A percentile compares a stretch with the other conserved stretches of the same genome.
These are phyloP conservation scores for Neurospora sublineolata DNA, from an alignment of 495 filamentous ascomycete species.

Conservation along the genomic window DNA sequence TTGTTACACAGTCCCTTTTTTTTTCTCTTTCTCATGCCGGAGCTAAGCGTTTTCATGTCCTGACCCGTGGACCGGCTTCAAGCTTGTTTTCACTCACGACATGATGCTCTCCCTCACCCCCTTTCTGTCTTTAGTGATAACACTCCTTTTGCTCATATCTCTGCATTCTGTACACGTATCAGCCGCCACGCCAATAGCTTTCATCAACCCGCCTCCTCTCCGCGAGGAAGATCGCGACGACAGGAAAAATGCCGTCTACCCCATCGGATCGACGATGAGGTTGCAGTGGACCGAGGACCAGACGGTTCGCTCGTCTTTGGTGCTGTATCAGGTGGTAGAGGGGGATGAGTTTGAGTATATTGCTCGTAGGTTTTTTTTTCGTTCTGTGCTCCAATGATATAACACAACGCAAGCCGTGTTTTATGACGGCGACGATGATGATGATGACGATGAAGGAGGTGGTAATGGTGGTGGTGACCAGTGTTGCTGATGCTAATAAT, in stretches of 20 bases:
- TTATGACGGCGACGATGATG: neutral
- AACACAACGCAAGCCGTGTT: neutral
- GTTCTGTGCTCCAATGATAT: no score
- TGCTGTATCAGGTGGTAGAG: neutral
- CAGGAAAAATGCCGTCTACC: neutral
- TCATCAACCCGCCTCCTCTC: neutral
- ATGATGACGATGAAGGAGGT: neutral
- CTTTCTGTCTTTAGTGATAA: neutral
- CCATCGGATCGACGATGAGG: neutral
- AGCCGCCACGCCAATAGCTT: neutral
- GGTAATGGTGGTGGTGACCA: neutral
- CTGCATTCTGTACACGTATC: neutral
- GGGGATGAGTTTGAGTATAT: neutral
- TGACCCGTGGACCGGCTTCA: neutral
- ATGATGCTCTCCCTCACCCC: neutral
- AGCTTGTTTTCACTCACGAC: no score
- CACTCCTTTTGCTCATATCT: neutral
- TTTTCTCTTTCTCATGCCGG: neutral
- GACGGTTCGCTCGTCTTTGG: neutral
- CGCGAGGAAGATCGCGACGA: neutral
- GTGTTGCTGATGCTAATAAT: neutral
- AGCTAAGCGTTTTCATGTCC: neutral
- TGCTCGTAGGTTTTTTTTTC: neutral
- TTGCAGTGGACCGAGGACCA: neutral
- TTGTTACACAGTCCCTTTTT: conserved; percentile 5